Base-by-base conservation (phyloP, 305 asterid species). In the Nicotiana rustica region DNA sequence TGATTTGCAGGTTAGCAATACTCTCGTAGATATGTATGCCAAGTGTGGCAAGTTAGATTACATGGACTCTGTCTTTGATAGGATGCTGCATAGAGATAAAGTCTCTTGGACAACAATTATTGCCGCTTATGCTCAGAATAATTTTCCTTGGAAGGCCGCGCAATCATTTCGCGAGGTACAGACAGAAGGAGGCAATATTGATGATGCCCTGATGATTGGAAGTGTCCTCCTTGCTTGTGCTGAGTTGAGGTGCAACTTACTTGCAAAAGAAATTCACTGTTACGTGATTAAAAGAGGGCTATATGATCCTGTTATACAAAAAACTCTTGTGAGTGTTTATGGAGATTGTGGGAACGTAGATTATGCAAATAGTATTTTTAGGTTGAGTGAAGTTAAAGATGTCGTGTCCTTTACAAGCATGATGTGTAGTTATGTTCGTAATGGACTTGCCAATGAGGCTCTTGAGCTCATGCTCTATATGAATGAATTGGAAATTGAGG, bases 21-120 rank as follows among this genome's bases (percentile, higher is more conserved):
- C 98, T 44, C 91, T 96, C 38, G 35, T 88, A 36, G 97, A 96
- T 90, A 92, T 93, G 97, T 96, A 96, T 79, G 94, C 93, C n/a
- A 96, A 96, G 89, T 96, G 99, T 85, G 89, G 92, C 18, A 89
- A 86, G 83, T 88, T 88, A 17, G 90, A 83, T 82, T 94, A 84
- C 80, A 91, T 91, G 95, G 92, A 85, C 47, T 79, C 78, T 77
- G 87, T 92, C 70, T 92, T 94, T 75, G 80, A 75, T 4, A 90
- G 92, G 83, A 91, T 94, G 84, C 86, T 82, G 64, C 31, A 57
- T 29, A 92, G 88, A 82, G 99, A 94, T 82, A 61, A 55, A 38
- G 86, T 96, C 84, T 91, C 97, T 49, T 96, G 97, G 97, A 92
- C 97, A 14, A 93, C 98, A 25, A 52, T 88, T 66, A 90, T 94